phyloP scores from a whole-genome alignment of 2,329 filamentous ascomycete genomes.

The Botrytis sinoallii region DNA sequence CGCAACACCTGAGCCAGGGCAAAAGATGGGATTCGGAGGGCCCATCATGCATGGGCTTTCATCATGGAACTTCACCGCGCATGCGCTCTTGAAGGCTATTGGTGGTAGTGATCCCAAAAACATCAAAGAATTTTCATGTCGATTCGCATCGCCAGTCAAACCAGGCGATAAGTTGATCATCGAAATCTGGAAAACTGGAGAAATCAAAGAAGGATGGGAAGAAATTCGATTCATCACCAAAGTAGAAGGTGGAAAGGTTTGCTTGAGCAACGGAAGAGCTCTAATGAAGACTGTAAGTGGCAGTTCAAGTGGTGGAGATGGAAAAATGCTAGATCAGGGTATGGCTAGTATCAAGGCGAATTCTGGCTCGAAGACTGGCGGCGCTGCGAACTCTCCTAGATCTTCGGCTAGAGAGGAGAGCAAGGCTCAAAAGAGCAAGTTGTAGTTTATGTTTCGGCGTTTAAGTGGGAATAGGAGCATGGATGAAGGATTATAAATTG shows the following conservation, averaged over 20 bases:
- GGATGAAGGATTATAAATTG: background rate
- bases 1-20: constrained; percentile 77
- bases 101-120: constrained; percentile 77
- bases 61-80: constrained; percentile 77
- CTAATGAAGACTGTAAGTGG: constrained; percentile 50
- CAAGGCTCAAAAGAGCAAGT: constrained; percentile 19
- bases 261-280: constrained; percentile 81
- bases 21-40: constrained; percentile 88
- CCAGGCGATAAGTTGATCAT: constrained; percentile 80
- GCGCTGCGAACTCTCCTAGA: constrained; percentile 9
- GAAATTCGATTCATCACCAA: constrained; percentile 78
- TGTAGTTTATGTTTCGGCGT: constrained; percentile 6
- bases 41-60: constrained; percentile 87
- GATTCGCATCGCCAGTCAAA: constrained; percentile 81
- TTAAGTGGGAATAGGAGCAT: background rate
- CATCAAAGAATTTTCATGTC: constrained; percentile 82
- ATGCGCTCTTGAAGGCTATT: constrained; percentile 68
- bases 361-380: constrained; percentile 4
- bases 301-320: constrained; percentile 30
- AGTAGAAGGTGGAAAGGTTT: constrained; percentile 78
- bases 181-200: constrained; percentile 76
- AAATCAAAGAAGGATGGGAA: constrained; percentile 67
- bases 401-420: constrained; percentile 13
- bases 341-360: constrained; percentile 17
- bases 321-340: constrained; percentile 16